A percentile compares a stretch with the other conserved stretches of the same genome.
phyloP scores from a whole-genome alignment of 345 rosid species.

The Sisymbrium altissimum region DNA sequence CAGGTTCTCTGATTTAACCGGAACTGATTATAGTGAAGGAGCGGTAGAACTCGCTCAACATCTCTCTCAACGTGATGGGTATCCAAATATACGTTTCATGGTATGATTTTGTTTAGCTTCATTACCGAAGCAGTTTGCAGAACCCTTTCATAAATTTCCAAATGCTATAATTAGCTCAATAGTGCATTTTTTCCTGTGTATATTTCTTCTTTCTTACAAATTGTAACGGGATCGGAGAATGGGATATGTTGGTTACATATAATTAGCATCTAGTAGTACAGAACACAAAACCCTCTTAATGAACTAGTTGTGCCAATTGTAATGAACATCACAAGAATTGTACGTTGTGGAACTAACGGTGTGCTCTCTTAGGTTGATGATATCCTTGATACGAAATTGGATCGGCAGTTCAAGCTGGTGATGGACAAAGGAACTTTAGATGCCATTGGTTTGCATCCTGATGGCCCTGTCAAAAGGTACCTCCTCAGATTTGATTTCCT shows the following conservation, averaged over 20 bases:
- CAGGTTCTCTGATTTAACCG: conserved; percentile 94
- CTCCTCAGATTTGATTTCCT: not conserved
- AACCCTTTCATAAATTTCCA: not conserved
- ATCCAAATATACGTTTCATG: conserved; percentile 63
- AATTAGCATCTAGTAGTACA: not conserved
- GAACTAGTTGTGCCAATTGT: conserved; percentile 5
- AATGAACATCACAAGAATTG: conserved; percentile 8
- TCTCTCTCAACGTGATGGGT: conserved; percentile 84
- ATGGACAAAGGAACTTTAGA: conserved; percentile 97
- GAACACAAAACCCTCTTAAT: not conserved
- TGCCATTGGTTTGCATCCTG: conserved; percentile 98
- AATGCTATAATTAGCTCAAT: not conserved
- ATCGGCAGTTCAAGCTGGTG: conserved; percentile 70
- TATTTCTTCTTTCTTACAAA: not conserved
- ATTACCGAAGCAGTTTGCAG: not conserved
- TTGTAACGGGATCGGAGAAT: not conserved
- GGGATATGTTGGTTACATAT: not conserved
- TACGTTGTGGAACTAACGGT: conserved; percentile 6
- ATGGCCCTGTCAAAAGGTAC: conserved; percentile 85
- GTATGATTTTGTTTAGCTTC: conserved; percentile 39
- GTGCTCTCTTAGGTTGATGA: conserved; percentile 64
- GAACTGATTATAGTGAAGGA: conserved; percentile 87
- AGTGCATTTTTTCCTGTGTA: not conserved
- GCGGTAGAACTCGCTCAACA: conserved; percentile 82
- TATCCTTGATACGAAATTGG: conserved; percentile 75